Evolutionary conservation across 176 grass and related monocot species (phyloP), one percentile per base, ranked within the genome.

Genomic region (Miscanthus lutarioriparius): DNA sequence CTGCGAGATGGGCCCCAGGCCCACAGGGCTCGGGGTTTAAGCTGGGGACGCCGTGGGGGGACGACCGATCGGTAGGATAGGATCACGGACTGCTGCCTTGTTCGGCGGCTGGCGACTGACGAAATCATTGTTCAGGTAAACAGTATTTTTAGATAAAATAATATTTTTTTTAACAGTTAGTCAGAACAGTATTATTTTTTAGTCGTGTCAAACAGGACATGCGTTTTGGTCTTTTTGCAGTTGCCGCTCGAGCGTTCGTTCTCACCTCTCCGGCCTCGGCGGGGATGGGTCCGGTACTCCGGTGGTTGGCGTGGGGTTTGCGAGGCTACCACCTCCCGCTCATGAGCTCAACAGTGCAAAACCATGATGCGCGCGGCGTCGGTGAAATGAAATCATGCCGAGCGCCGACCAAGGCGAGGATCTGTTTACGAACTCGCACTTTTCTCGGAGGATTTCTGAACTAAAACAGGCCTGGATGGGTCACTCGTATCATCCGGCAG

Each of bases 261-360:
- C 75, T 77, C 41, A 43, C 28, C 2, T 30, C 28, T 58, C 19
- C 19, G 51, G 19, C 56, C 8, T 7, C 59, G 59, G 10, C 28
- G 11, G 17, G 17, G 10, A 35, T 35, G 54, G 39, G 70, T 33
- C 81, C 54, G 33, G 33, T 35, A 35, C 32, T 32, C 32, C 32
- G 54, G 7, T 19, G 16, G 17, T 19, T 10, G 36, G 37, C 37
- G 64, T 53, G 30, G 78, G 43, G 77, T 51, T 33, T 66, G 61
- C 25, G 38, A 9, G 20, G 38, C 17, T 54, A 17, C 14, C 47
- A 15, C 36, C 26, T 22, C 47, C 47, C 45, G 32, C 30, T 70
- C 65, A 70, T 81, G 79, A 13, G 33, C 79, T 25, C 66, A 28
- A 81, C 65, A 71, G 71, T 74, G 71, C 71, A 45, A 32, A 3